Conservation (phyloP, 2,329 filamentous ascomycete species). For the Geosmithia putterillii region DNA sequence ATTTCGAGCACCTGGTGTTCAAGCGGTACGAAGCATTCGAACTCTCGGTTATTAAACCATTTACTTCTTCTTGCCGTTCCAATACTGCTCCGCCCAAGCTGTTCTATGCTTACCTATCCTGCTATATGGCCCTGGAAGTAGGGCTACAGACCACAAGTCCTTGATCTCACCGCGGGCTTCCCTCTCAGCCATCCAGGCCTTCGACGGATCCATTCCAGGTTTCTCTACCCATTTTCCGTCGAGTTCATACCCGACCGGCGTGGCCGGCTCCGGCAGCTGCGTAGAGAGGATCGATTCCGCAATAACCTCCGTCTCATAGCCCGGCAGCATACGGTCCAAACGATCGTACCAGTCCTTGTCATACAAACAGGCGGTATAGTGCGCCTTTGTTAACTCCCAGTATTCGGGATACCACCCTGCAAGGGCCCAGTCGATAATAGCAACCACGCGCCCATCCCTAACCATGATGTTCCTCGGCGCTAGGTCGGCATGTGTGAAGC, state of each 20-base stretch:
- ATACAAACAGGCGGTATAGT: conserved; percentile 8
- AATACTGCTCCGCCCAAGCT: too few relatives aligned
- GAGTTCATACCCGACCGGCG: neutral
- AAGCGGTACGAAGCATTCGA: too few relatives aligned
- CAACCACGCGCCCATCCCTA: conserved; percentile 9
- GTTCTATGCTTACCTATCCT: too few relatives aligned
- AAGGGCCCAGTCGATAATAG: conserved; percentile 18
- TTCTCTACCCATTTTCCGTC: neutral
- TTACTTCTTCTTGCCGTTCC: too few relatives aligned
- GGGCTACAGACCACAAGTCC: conserved; percentile 1
- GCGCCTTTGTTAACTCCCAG: conserved; percentile 17
- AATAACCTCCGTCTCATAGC: conserved; percentile 11
- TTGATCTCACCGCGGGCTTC: neutral
- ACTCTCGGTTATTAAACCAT: too few relatives aligned
- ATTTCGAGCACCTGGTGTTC: too few relatives aligned
- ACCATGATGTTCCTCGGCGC: conserved; percentile 15
- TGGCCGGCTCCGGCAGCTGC: conserved; percentile 10
- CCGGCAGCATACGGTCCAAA: conserved; percentile 8
- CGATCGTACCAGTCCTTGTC: conserved; percentile 8
- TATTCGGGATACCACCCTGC: conserved; percentile 22
- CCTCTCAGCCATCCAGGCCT: conserved; percentile 1
- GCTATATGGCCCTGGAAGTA: too few relatives aligned
- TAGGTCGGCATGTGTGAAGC: conserved; percentile 14
- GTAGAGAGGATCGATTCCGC: conserved; percentile 10
- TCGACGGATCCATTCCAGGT: neutral